phyloP scores from a whole-genome alignment of 106 monocot species.

The Phalaenopsis equestris region DNA sequence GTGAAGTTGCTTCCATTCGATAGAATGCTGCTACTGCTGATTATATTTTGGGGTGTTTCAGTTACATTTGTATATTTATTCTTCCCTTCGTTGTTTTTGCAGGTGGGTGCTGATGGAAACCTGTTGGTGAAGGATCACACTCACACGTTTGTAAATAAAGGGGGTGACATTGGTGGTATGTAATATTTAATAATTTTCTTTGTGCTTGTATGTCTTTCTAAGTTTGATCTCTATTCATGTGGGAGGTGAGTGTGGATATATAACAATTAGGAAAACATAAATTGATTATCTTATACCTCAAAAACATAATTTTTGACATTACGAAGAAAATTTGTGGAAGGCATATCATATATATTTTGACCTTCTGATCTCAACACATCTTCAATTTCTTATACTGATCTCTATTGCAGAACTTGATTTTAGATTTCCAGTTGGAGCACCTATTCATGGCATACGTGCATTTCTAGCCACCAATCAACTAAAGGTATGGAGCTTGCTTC shows the following conservation, averaged over 20 bases:
- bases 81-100: conserved; percentile 1
- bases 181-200: background rate
- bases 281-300: background rate
- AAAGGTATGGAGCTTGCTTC: conserved; percentile 31
- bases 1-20: background rate
- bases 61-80: background rate
- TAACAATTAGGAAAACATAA: background rate
- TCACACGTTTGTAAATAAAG: conserved; percentile 93
- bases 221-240: background rate
- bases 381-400: conserved; percentile 6
- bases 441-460: conserved; percentile 88
- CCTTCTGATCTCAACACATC: background rate
- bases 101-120: conserved; percentile 95
- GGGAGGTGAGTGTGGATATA: background rate
- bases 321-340: too few relatives aligned
- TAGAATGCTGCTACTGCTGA: background rate
- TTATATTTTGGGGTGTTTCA: background rate
- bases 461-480: conserved; percentile 90
- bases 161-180: conserved; percentile 89
- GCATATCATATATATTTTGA: background rate
- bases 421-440: conserved; percentile 84
- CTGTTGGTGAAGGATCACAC: conserved; percentile 93
- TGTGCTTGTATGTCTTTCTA: background rate
- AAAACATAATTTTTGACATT: background rate
- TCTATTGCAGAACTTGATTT: conserved; percentile 90